These are phyloP conservation scores for Cylindrodendrum hubeiense DNA, from an alignment of 2,329 filamentous ascomycete species.

Conservation along the genomic window DNA sequence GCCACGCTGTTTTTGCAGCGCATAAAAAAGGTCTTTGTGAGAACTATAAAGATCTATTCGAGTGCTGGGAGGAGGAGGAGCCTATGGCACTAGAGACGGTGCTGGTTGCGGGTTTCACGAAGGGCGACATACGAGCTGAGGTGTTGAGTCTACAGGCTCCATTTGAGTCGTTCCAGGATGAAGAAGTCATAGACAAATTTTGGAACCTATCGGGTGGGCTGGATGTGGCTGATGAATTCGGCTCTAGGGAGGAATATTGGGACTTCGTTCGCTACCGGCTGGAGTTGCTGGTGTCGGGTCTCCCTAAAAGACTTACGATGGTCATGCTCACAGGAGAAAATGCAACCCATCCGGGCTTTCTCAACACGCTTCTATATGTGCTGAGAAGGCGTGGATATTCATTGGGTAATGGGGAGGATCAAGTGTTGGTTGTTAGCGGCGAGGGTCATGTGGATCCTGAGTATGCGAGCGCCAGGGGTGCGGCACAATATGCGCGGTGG, in stretches of 20 bases:
- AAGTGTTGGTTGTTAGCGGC: background rate
- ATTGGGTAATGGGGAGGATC: background rate
- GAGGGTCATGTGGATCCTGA: background rate
- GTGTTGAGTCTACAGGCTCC: background rate
- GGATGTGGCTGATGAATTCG: background rate
- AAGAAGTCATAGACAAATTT: too few relatives aligned
- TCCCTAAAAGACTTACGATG: background rate
- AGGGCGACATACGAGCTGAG: conserved; percentile 13
- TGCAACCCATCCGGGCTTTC: conserved; percentile 17
- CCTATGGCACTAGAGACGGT: background rate
- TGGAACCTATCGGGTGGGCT: background rate
- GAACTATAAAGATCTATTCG: conserved; percentile 2
- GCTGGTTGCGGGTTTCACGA: conserved; percentile 6
- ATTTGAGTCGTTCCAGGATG: too few relatives aligned
- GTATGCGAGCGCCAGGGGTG: background rate
- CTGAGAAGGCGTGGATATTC: background rate
- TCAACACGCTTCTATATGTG: background rate
- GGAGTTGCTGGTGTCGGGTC: background rate
- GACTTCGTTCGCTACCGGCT: background rate
- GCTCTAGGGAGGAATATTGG: conserved; percentile 1
- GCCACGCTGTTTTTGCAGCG: conserved; percentile 16
- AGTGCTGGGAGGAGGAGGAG: conserved; percentile 9
- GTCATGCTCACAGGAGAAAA: conserved; percentile 21
- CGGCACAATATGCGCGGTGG: background rate
- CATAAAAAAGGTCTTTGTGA: conserved; percentile 10